phyloP scores from a whole-genome alignment of 2,329 filamentous ascomycete species.

The Hawksworthiomyces lignivorus region DNA sequence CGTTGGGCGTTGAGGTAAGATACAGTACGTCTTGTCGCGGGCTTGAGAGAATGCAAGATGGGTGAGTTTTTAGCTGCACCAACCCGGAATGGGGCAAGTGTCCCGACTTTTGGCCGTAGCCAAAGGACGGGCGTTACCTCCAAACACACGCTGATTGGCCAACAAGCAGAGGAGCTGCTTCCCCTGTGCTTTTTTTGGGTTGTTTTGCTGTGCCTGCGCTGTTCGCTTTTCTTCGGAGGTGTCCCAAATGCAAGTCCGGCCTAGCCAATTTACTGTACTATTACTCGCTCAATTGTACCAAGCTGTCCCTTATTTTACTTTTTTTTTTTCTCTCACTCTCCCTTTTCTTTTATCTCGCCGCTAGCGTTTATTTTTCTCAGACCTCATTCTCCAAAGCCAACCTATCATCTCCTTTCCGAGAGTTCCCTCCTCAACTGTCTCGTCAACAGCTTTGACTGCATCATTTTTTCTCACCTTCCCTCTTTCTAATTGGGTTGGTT shows the following conservation, averaged over 20 bases:
- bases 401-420: slow-evolving; percentile 1
- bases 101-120: slow-evolving; percentile 1
- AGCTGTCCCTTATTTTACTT: not conserved
- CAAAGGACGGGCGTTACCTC: too few relatives aligned
- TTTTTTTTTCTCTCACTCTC: slow-evolving; percentile 5
- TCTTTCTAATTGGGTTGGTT: too few relatives aligned
- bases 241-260: slow-evolving; percentile 9
- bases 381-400: too few relatives aligned
- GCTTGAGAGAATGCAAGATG: too few relatives aligned
- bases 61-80: too few relatives aligned
- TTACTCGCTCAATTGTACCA: too few relatives aligned
- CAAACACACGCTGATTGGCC: too few relatives aligned
- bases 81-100: slow-evolving; percentile 3
- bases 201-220: slow-evolving; percentile 3
- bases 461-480: slow-evolving; percentile 1
- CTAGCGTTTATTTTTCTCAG: slow-evolving; percentile 2
- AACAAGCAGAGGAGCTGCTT: too few relatives aligned
- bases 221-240: slow-evolving; percentile 9
- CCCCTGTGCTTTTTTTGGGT: slow-evolving; percentile 3
- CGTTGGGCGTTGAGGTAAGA: too few relatives aligned
- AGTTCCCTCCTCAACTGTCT: not conserved
- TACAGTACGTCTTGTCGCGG: too few relatives aligned
- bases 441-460: not conserved
- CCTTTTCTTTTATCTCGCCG: slow-evolving; percentile 3
- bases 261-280: too few relatives aligned